A percentile compares a stretch with the other conserved stretches of the same genome.
These are phyloP conservation scores for Tuber microsphaerosporum DNA, from an alignment of 495 filamentous ascomycete genomes.

Conservation along the genomic window DNA sequence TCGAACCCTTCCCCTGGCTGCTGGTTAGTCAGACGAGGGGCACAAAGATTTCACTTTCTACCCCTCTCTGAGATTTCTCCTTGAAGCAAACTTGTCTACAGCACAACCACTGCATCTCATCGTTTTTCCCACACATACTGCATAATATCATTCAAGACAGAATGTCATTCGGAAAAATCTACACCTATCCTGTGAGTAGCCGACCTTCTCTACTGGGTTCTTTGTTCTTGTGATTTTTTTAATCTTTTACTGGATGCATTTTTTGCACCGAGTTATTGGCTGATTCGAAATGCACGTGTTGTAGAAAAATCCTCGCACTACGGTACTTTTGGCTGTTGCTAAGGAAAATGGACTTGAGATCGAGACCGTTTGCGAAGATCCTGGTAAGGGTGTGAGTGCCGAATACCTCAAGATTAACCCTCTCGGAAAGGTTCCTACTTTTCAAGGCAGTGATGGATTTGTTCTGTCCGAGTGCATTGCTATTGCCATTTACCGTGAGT, in stretches of 20 bases:
- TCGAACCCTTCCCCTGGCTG: not conserved
- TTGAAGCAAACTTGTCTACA: constrained; percentile 40
- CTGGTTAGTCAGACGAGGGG: constrained; percentile 36
- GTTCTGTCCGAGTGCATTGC: constrained; percentile 81
- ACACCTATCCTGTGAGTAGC: constrained; percentile 67
- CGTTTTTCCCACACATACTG: constrained; percentile 21
- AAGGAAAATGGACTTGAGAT: constrained; percentile 92
- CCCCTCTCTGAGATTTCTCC: constrained; percentile 40
- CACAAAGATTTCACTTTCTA: constrained; percentile 39
- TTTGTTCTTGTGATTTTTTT: not conserved
- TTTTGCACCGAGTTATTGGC: constrained; percentile 14
- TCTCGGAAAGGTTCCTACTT: constrained; percentile 84
- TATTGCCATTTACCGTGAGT: constrained; percentile 95
- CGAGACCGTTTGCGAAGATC: constrained; percentile 67
- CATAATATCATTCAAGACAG: constrained; percentile 41
- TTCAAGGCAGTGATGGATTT: constrained; percentile 88
- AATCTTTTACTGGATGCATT: constrained; percentile 14
- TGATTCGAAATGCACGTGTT: constrained; percentile 30
- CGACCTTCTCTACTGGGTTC: constrained; percentile 12
- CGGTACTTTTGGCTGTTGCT: constrained; percentile 77
- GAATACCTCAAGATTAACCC: constrained; percentile 82
- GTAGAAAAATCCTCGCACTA: constrained; percentile 83
- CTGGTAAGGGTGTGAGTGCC: constrained; percentile 51
- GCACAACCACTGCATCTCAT: constrained; percentile 22
- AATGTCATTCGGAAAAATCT: constrained; percentile 96